phyloP scores from a whole-genome alignment of 768 basidiomycete genomes.

The Amanita thiersii region DNA sequence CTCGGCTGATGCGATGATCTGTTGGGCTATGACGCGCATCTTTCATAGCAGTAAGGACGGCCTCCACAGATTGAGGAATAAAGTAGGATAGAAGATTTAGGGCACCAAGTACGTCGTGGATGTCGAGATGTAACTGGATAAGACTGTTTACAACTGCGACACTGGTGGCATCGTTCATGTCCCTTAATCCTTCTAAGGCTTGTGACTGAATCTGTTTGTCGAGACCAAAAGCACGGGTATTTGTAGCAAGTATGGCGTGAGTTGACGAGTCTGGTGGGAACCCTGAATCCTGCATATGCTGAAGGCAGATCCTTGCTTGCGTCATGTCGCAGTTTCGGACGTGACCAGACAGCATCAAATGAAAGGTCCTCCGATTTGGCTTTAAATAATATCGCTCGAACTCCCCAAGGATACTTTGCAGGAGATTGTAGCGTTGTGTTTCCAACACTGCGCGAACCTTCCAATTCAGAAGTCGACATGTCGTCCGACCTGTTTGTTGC shows the following conservation, averaged over 20 bases:
- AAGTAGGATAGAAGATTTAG: conserved; percentile 43
- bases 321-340: conserved; percentile 60
- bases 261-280: conserved; percentile 48
- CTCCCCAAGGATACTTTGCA: conserved; percentile 40
- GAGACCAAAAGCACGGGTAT: conserved; percentile 53
- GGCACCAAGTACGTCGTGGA: conserved; percentile 39
- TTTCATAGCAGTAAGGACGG: background rate
- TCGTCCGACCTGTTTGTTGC: conserved; percentile 39
- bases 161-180: conserved; percentile 29
- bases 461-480: conserved; percentile 63
- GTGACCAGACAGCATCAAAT: conserved; percentile 58
- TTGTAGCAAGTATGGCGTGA: conserved; percentile 47
- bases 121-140: conserved; percentile 53
- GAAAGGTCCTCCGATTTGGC: conserved; percentile 59
- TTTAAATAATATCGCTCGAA: conserved; percentile 36
- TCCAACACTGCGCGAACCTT: conserved; percentile 54
- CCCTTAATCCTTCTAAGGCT: conserved; percentile 38
- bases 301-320: conserved; percentile 45
- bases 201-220: conserved; percentile 45
- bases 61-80: conserved; percentile 19
- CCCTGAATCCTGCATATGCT: conserved; percentile 48
- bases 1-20: background rate
- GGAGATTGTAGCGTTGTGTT: conserved; percentile 33
- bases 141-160: conserved; percentile 63
- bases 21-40: background rate